phyloP scores from a whole-genome alignment of 805 yeast genomes.

The Candida endomychidarum region DNA sequence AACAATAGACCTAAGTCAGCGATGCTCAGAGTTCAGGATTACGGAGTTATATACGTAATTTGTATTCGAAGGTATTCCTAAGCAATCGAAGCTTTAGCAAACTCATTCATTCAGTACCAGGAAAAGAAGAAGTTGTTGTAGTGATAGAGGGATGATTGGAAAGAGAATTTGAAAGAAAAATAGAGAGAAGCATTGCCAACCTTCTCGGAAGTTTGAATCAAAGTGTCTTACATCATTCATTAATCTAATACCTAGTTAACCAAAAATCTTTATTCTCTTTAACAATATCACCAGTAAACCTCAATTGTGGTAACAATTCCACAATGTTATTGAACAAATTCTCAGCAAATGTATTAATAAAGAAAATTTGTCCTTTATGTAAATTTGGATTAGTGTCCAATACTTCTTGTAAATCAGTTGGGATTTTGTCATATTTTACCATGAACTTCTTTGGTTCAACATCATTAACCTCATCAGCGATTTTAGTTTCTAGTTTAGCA shows the following conservation, averaged over 20 bases:
- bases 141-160: no score
- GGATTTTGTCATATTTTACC: slow-evolving; percentile 35
- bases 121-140: no score
- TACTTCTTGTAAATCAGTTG: slow-evolving; percentile 42
- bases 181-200: no score
- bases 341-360: slow-evolving; percentile 78
- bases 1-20: no score
- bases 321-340: slow-evolving; percentile 69
- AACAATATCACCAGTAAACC: slow-evolving; percentile 55
- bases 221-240: background rate
- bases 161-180: no score
- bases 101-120: no score
- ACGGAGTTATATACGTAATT: no score
- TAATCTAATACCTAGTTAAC: slow-evolving; percentile 29
- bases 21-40: no score
- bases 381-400: slow-evolving; percentile 48
- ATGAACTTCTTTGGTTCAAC: background rate
- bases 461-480: slow-evolving; percentile 7
- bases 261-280: slow-evolving; percentile 56
- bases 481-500: slow-evolving; percentile 45
- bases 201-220: no score
- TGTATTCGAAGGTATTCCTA: no score
- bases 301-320: slow-evolving; percentile 58
- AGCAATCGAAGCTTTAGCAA: no score
- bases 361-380: slow-evolving; percentile 75